Percentiles rank a stretch among this genome's conserved stretches.
These are phyloP conservation scores for Sergeia podlipaevii DNA, from an alignment of 208 protist genomes.

Conservation along the genomic window DNA sequence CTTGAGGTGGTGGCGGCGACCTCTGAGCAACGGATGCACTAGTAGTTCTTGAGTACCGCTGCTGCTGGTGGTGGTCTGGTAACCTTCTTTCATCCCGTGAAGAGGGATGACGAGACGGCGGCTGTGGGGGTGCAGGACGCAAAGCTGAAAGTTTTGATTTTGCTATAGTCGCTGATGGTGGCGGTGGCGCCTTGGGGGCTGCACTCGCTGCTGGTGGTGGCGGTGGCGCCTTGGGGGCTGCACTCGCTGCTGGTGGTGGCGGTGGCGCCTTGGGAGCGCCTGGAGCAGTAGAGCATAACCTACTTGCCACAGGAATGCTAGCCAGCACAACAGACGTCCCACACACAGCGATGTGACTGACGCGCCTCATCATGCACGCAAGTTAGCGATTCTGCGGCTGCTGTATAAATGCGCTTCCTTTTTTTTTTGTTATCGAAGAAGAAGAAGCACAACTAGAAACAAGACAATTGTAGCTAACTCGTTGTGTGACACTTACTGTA, in stretches of 20 bases:
- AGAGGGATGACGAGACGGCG: neutral
- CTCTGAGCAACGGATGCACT: slow-evolving; percentile 4
- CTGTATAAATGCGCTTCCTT: too few species aligned
- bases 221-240: slow-evolving; percentile 6
- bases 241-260: slow-evolving; percentile 16
- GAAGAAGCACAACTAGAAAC: too few species aligned
- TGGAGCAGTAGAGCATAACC: slow-evolving; percentile 17
- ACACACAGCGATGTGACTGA: too few species aligned
- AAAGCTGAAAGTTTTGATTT: neutral
- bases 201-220: slow-evolving; percentile 10
- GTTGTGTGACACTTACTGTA: too few species aligned
- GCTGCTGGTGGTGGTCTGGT: slow-evolving; percentile 3
- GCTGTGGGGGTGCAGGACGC: neutral
- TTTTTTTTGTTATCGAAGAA: too few species aligned
- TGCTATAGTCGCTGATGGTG: neutral
- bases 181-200: slow-evolving; percentile 7
- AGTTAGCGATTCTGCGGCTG: too few species aligned
- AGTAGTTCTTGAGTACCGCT: neutral
- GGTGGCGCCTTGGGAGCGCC: slow-evolving; percentile 10
- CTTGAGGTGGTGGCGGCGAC: neutral
- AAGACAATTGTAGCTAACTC: too few species aligned
- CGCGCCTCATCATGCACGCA: too few species aligned
- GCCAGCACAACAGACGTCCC: slow-evolving; percentile 5
- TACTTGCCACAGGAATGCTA: slow-evolving; percentile 11
- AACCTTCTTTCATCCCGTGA: neutral